phyloP scores from a whole-genome alignment of 2,329 filamentous ascomycete genomes.

The Nemania bipapillata region DNA sequence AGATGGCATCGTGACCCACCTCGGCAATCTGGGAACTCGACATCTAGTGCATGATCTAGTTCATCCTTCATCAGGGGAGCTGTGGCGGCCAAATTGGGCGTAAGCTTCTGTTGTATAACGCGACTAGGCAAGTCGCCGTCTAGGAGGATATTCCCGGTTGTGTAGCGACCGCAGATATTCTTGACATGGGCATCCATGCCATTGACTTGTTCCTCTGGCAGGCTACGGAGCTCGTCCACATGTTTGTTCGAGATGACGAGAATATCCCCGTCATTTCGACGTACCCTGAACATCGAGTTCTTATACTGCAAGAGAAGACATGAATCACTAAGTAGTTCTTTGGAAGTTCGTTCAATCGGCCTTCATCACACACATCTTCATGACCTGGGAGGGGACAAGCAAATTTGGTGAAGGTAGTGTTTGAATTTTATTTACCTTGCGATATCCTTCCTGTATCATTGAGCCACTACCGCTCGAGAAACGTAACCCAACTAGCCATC shows the following conservation, averaged over 20 bases:
- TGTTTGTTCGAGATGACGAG: conserved; percentile 12
- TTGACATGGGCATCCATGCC: conserved; percentile 16
- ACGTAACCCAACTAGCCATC: too few species aligned
- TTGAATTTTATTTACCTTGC: too few species aligned
- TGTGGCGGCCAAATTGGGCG: not conserved
- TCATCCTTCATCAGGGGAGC: conserved; percentile 3
- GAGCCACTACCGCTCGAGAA: too few species aligned
- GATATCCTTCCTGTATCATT: too few species aligned
- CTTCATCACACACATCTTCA: too few species aligned
- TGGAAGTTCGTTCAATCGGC: too few species aligned
- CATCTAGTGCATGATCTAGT: conserved; percentile 7
- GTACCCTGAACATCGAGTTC: conserved; percentile 3
- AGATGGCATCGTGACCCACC: not conserved
- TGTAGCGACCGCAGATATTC: not conserved
- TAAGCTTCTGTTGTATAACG: conserved; percentile 1
- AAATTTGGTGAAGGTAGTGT: too few species aligned
- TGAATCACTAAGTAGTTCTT: too few species aligned
- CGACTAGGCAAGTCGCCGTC: conserved; percentile 2
- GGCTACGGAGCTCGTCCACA: not conserved
- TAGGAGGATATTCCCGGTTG: not conserved
- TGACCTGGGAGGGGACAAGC: too few species aligned
- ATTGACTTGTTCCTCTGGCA: conserved; percentile 8
- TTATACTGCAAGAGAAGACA: not conserved
- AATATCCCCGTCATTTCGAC: conserved; percentile 16
- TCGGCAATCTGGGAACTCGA: conserved; percentile 3